Base-by-base conservation (phyloP, 208 protist genomes). In the Leishmania amazonensis region DNA sequence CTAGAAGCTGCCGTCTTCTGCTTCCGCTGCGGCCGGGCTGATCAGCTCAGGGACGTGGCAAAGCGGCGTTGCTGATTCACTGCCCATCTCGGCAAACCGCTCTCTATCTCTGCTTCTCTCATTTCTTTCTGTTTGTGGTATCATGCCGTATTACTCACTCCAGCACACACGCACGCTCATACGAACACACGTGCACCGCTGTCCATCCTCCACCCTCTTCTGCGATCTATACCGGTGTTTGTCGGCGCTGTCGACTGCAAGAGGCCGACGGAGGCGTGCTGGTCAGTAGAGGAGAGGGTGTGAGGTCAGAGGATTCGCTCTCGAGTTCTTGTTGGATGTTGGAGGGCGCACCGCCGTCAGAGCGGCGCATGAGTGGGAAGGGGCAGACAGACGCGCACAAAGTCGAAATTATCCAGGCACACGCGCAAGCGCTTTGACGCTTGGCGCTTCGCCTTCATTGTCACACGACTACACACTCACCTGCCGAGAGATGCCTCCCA, bases 401-500 rank as follows among this genome's bases (percentile, higher is more conserved):
- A 35, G 17, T 53, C 49, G 40, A n/a, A 73, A n/a, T 49, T 7
- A 15, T 49, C 24, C 35, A 24, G 24, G 5, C 70, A 35, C 45
- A 51, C 45, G 2, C 19, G 8, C 9, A 35, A 47, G 24, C 62
- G 9, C 70, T 24, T 38, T 8, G 40, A 31, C 70, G n/a, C 45
- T 4, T 74, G 38, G 2, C 17, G 13, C 19, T 74, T 51, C 24
- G 70, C 28, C 54, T 24, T 74, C 19, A 24, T 3, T 74, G 28
- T 19, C 70, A 54, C 70, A 28, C 45, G 3, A 54, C 70, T 53
- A 54, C 24, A n/a, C 24, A 74, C 70, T 28, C 17, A 54, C 42
- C 45, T 35, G 13, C 11, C 45, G 11, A 15, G 21, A 8, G 11
- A 85, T 85, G 81, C 81, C 81, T 72, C 76, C 76, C 35, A 85